These are phyloP conservation scores for Fraxinus excelsior DNA, from an alignment of 257 asterid genomes.

Conservation along the genomic window DNA sequence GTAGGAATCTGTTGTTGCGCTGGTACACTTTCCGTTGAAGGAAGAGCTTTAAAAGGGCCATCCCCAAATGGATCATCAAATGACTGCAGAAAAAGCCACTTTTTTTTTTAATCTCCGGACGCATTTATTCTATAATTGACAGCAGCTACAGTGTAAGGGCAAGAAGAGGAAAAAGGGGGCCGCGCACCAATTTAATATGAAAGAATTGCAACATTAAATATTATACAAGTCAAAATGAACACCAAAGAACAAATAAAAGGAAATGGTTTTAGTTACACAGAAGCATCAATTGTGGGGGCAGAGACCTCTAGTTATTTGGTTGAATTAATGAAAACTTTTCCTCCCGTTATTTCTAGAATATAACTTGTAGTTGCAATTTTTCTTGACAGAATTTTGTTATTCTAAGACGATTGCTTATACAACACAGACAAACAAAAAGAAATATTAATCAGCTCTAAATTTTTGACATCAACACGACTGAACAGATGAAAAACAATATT, in stretches of 20 bases:
- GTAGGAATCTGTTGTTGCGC: constrained; percentile 41
- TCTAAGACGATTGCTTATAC: background rate
- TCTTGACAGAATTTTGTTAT: background rate
- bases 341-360: background rate
- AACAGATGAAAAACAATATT: background rate
- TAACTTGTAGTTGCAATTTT: background rate
- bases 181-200: background rate
- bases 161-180: background rate
- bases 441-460: background rate
- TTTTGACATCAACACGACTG: background rate
- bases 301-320: background rate
- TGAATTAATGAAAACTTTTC: background rate
- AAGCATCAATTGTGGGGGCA: background rate
- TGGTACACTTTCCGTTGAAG: constrained; percentile 43
- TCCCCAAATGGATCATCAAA: constrained; percentile 97
- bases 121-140: background rate
- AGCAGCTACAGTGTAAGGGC: background rate
- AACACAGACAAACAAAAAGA: background rate
- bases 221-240: background rate
- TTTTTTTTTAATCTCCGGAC: background rate
- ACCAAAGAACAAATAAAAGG: background rate
- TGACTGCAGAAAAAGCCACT: constrained; percentile 49
- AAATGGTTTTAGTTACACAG: background rate
- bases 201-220: background rate
- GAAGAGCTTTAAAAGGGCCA: constrained; percentile 83